Evolutionary conservation across 345 rosid species (phyloP).

Genomic region (Boechera divaricarpa): DNA sequence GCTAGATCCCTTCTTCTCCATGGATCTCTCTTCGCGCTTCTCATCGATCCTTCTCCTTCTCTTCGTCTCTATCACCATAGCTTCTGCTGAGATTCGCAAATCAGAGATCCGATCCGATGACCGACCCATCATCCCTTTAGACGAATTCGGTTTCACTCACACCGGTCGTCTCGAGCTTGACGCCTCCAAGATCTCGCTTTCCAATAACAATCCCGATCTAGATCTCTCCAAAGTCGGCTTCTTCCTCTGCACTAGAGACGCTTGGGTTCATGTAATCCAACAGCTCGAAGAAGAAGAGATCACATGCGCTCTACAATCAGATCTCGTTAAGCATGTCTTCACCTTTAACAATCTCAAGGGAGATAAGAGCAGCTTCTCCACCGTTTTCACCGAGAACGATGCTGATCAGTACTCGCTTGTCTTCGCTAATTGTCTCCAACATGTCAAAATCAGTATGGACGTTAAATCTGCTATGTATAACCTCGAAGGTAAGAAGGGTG

Average conservation of each 20-base stretch:
- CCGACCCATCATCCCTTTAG: conserved; percentile 74
- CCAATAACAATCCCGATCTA: conserved; percentile 58
- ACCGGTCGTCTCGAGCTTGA: conserved; percentile 81
- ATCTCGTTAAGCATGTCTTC: conserved; percentile 63
- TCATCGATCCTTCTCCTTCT: conserved; percentile 31
- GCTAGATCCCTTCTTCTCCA: conserved; percentile 29
- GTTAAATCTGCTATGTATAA: conserved; percentile 88
- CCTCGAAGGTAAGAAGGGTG: conserved; percentile 60
- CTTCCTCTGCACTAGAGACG: conserved; percentile 91
- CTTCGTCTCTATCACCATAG: conserved; percentile 41
- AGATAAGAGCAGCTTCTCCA: conserved; percentile 32
- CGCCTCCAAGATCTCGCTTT: conserved; percentile 59
- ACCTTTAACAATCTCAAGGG: conserved; percentile 63
- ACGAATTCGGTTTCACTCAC: conserved; percentile 93
- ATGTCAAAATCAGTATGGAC: conserved; percentile 72
- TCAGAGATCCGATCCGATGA: conserved; percentile 77
- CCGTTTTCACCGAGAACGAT: conserved; percentile 45
- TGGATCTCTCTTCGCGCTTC: conserved; percentile 48
- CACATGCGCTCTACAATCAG: conserved; percentile 78
- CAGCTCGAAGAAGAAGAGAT: conserved; percentile 76
- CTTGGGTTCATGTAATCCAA: conserved; percentile 78
- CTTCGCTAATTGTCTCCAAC: conserved; percentile 82
- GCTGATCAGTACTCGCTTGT: conserved; percentile 85
- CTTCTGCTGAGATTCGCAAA: conserved; percentile 70
- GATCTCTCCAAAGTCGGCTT: conserved; percentile 79